Evolutionary conservation across 176 grass and related monocot species (phyloP).

Genomic region (Bonia amplexicaulis): DNA sequence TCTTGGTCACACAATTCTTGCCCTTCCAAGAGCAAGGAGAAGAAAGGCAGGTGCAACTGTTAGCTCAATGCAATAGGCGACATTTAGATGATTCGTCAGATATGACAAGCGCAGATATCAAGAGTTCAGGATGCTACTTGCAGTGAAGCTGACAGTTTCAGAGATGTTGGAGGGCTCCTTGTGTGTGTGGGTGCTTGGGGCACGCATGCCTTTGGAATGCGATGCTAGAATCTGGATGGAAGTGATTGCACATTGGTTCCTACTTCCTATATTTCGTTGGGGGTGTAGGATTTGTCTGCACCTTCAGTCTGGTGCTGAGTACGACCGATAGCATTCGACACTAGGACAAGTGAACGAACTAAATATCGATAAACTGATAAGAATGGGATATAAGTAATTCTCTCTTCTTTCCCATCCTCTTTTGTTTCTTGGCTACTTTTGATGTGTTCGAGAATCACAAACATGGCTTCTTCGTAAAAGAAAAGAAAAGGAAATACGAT

Average conservation of each 20-base stretch:
- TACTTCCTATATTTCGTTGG: slow-evolving; percentile 23
- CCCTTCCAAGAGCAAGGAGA: background rate
- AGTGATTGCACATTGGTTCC: slow-evolving; percentile 25
- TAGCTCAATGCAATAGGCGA: background rate
- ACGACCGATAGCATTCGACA: too few relatives aligned
- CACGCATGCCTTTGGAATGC: slow-evolving; percentile 28
- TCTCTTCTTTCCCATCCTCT: background rate
- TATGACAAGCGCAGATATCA: background rate
- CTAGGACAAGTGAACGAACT: too few relatives aligned
- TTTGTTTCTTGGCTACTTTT: background rate
- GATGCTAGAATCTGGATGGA: slow-evolving; percentile 23
- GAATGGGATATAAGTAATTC: background rate
- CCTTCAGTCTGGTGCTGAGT: background rate
- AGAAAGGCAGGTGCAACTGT: background rate
- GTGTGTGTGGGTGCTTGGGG: slow-evolving; percentile 1
- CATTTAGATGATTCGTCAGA: background rate
- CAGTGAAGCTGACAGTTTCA: background rate
- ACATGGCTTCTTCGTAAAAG: background rate
- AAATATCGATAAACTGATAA: too few relatives aligned
- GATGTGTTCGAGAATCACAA: slow-evolving; percentile 11
- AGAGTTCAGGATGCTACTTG: background rate
- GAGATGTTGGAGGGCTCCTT: slow-evolving; percentile 1
- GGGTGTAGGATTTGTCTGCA: slow-evolving; percentile 8
- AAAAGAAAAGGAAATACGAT: background rate
- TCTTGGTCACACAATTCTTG: background rate